Percentiles rank a stretch among this genome's conserved stretches.
These are phyloP conservation scores for Hura crepitans DNA, from an alignment of 441 rosid species.

Conservation along the genomic window DNA sequence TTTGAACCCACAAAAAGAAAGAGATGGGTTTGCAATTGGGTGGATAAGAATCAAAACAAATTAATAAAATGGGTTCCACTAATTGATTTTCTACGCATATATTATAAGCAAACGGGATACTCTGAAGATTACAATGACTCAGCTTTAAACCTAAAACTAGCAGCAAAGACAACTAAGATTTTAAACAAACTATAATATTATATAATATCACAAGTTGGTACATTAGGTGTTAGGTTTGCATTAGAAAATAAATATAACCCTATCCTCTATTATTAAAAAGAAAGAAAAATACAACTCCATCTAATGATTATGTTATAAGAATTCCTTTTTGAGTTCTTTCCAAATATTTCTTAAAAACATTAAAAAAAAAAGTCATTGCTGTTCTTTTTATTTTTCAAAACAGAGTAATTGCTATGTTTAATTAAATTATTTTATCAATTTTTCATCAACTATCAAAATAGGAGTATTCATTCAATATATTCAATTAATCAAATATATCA, in stretches of 20 bases:
- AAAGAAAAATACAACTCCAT: not conserved
- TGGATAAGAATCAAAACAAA: not conserved
- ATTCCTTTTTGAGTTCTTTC: not conserved
- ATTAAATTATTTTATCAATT: too few species aligned
- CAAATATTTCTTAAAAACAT: not conserved
- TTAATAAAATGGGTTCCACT: constrained; percentile 3
- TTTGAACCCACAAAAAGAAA: not conserved
- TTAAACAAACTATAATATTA: not conserved
- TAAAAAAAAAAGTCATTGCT: too few species aligned
- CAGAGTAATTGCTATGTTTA: too few species aligned
- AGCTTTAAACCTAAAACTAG: not conserved
- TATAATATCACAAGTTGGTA: not conserved
- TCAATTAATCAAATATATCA: too few species aligned
- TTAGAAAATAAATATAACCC: too few species aligned
- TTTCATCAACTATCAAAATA: too few species aligned
- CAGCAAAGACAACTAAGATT: not conserved
- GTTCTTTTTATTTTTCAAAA: too few species aligned
- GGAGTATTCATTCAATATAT: too few species aligned
- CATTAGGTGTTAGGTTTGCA: not conserved
- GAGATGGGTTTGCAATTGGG: not conserved
- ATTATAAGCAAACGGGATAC: not conserved
- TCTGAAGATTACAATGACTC: not conserved
- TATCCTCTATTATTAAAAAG: too few species aligned
- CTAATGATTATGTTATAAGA: not conserved
- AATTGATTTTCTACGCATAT: not conserved